These are phyloP conservation scores for Brassica rapa DNA, from an alignment of 345 rosid species.

Conservation along the genomic window DNA sequence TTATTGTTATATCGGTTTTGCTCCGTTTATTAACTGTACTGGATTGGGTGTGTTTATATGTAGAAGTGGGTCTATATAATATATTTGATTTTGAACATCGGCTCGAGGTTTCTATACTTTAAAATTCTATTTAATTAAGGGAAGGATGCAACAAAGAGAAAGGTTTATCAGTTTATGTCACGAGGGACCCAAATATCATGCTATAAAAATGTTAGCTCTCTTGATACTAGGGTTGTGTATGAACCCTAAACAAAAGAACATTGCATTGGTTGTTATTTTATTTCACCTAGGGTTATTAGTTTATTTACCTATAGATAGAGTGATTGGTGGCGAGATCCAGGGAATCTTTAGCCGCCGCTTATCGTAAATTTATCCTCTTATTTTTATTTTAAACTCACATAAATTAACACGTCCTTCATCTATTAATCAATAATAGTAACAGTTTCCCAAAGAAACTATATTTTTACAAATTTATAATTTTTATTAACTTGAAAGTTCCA, in stretches of 20 bases:
- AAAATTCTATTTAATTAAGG: not conserved
- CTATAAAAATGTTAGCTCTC: not conserved
- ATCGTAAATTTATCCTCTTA: slow-evolving; percentile 15
- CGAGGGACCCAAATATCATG: slow-evolving; percentile 12
- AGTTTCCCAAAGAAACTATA: not conserved
- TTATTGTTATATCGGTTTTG: not conserved
- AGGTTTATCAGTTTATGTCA: not conserved
- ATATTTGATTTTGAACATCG: not conserved
- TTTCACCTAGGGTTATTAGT: not conserved
- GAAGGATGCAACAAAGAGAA: not conserved
- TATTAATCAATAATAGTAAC: not conserved
- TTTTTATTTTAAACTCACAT: slow-evolving; percentile 2
- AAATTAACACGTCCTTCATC: not conserved
- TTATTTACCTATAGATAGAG: slow-evolving; percentile 6
- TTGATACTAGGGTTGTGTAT: slow-evolving; percentile 8
- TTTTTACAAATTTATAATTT: too few relatives aligned
- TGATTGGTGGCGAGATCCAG: slow-evolving; percentile 41
- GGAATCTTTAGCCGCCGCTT: slow-evolving; percentile 42
- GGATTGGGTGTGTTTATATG: not conserved
- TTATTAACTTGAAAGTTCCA: too few relatives aligned
- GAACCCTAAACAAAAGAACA: slow-evolving; percentile 20
- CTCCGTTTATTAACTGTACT: not conserved
- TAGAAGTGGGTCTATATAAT: not conserved
- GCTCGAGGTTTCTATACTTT: not conserved
- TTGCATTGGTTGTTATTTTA: not conserved